Evolutionary conservation across 2,329 filamentous ascomycete genomes (phyloP), one percentile per base, ranked within the genome.

Genomic region (Colletotrichum cereale): DNA sequence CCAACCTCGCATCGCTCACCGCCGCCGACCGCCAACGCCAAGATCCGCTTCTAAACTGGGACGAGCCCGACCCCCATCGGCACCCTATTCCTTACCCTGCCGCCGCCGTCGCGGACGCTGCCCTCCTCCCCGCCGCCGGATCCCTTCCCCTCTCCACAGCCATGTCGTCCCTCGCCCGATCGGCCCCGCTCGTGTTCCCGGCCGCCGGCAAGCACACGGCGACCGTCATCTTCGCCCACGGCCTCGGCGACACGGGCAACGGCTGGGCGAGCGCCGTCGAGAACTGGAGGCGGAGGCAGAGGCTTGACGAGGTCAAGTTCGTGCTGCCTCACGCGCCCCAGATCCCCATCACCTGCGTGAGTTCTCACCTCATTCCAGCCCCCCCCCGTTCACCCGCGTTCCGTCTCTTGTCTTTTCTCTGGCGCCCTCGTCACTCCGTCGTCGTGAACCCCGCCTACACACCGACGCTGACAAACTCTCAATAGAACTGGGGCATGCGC

Each of bases 171-270:
- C 21, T 66, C 65, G 60, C 60, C 61, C 71, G 67, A 50, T 66
- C 80, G 31, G 79, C 83, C 21, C 89, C 90, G 18, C 85, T 96
- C 66, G 87, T 96, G 26, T 91, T 97, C 72, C 93, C 94, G 36
- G 93, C 95, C 50, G 84, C 93, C 42, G 93, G 89, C 79, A 90
- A 90, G 79, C 96, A 98, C 83, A 98, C 96, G 47, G 95, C 95
- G 31, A 98, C 96, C 3, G 92, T 98, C 77, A 98, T 99, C 78
- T 95, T 98, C 82, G 88, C 93, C 63, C 96, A 99, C 81, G 96
- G 96, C 18, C 86, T 99, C 48, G 96, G 96, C 74, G 96, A 98
- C 80, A 92, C 87, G 38, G 93, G 92, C 53, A 86, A 89, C 75
- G 93, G 93, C 75, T 96, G 93, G 95, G 88, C 92, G 55, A 90